Base-by-base conservation (phyloP, 2,329 filamentous ascomycete genomes). In the Sporothrix brunneoviolacea region DNA sequence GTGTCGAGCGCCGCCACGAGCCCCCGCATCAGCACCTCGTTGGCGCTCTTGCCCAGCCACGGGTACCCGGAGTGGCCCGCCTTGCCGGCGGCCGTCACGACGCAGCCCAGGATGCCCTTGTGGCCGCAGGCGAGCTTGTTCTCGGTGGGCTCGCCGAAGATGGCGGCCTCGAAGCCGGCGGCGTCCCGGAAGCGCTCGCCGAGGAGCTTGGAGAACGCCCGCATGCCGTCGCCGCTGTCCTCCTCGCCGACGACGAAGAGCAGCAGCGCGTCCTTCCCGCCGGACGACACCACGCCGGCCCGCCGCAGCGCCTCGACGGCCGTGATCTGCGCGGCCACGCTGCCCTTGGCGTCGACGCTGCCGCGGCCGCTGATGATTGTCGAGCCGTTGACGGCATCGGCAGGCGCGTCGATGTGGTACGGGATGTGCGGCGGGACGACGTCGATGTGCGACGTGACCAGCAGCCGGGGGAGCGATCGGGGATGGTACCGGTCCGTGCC, bases 141-240 rank as follows among this genome's bases (percentile, higher is more conserved):
- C 61, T 95, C 89, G 0, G 93, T 98, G 0, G 91, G 91, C 65
- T 98, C 93, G 36, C 93, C 91, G 62, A 96, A 97, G 61, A 93
- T 86, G 60, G 88, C 83, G 4, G 88, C 81, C 30, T 84, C 76
- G 19, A 82, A 73, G 54, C 4, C 65, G 63, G 15, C 62, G 67
- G 16, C 16, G 9, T 18, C n/a, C 6, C 24, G 6, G 8, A 18
- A 41, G 15, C 37, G 12, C 13, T 15, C 12, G 10, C 59, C 54
- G 1, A 69, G 53, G 0, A 62, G 65, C 4, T 67, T 60, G 19
- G 72, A 76, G 53, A 82, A 80, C 41, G 63, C 54, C 27, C 63
- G 64, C 91, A 97, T 97, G 8, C 91, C 91, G 55, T 86, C 84
- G 9, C 91, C 91, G 4, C 73, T 73, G 3, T 75, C 77, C 66